A percentile compares a stretch with the other conserved stretches of the same genome.
phyloP scores from a whole-genome alignment of 176 grass and related monocot genomes.

The Oryza meridionalis region DNA sequence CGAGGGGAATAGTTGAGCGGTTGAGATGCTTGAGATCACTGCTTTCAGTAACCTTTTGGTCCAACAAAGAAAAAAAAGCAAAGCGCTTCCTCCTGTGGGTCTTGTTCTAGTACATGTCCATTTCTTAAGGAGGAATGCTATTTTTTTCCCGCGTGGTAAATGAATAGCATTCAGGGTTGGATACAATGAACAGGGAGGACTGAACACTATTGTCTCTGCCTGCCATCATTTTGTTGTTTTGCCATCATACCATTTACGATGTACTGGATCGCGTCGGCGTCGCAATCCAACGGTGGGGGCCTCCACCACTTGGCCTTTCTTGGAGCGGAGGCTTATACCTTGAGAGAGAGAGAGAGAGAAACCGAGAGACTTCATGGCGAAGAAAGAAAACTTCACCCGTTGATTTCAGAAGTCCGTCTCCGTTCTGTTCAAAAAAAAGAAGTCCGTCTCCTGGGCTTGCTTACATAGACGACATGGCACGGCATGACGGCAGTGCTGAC shows the following conservation, averaged over 20 bases:
- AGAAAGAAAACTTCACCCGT: not conserved
- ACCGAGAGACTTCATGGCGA: not conserved
- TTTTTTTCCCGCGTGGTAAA: not conserved
- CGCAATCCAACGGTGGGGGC: not conserved
- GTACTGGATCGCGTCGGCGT: not conserved
- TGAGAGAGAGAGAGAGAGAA: not conserved
- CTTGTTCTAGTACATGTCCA: too few relatives aligned
- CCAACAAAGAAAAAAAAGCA: not conserved
- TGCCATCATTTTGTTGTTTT: not conserved
- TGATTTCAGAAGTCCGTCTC: not conserved
- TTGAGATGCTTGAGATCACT: not conserved
- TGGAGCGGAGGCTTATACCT: not conserved
- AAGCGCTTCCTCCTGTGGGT: not conserved
- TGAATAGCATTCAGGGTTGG: not conserved
- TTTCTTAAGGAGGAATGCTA: too few relatives aligned
- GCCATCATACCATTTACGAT: not conserved
- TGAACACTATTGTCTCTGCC: not conserved
- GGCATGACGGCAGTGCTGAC: not conserved
- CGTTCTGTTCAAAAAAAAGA: not conserved
- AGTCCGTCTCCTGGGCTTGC: not conserved
- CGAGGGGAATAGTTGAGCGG: not conserved
- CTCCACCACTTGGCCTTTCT: not conserved
- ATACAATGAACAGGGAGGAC: not conserved
- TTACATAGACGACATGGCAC: not conserved
- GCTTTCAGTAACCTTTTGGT: not conserved